Conservation (phyloP, 192 early-diverging fungal genomes). For the Umbelopsis sp. region DNA sequence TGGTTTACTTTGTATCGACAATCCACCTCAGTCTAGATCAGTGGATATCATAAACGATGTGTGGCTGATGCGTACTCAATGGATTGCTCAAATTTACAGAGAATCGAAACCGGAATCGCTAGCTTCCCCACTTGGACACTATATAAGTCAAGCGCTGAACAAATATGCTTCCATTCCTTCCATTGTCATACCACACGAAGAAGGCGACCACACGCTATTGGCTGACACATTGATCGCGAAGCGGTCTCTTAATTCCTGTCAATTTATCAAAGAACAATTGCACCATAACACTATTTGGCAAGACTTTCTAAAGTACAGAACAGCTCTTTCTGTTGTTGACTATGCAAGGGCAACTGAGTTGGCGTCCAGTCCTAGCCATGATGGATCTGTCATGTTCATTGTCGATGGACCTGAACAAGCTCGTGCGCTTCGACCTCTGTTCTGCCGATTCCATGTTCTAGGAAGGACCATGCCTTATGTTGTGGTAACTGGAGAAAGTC, state of each 20-base stretch:
- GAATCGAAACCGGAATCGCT: slow-evolving; percentile 12
- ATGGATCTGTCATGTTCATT: slow-evolving; percentile 26
- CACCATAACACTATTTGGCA: slow-evolving; percentile 36
- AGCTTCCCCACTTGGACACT: slow-evolving; percentile 31
- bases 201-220: slow-evolving; percentile 37
- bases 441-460: slow-evolving; percentile 37
- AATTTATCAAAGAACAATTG: slow-evolving; percentile 13
- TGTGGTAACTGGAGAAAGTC: slow-evolving; percentile 25
- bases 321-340: slow-evolving; percentile 17
- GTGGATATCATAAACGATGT: slow-evolving; percentile 33
- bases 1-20: slow-evolving; percentile 26
- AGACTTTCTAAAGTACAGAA: slow-evolving; percentile 34
- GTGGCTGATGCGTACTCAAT: slow-evolving; percentile 33
- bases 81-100: slow-evolving; percentile 25
- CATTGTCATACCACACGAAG: slow-evolving; percentile 45
- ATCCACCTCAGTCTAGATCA: slow-evolving; percentile 23
- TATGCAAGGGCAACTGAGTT: background rate
- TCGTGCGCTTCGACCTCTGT: slow-evolving; percentile 31
- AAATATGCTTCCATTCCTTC: slow-evolving; percentile 46
- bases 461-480: slow-evolving; percentile 18
- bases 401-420: slow-evolving; percentile 30
- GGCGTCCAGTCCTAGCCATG: background rate
- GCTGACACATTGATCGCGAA: slow-evolving; percentile 38
- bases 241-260: slow-evolving; percentile 38
- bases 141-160: slow-evolving; percentile 35